A percentile compares a stretch with the other conserved stretches of the same genome.
phyloP scores from a whole-genome alignment of 345 rosid genomes.

The Eucalyptus marginata region DNA sequence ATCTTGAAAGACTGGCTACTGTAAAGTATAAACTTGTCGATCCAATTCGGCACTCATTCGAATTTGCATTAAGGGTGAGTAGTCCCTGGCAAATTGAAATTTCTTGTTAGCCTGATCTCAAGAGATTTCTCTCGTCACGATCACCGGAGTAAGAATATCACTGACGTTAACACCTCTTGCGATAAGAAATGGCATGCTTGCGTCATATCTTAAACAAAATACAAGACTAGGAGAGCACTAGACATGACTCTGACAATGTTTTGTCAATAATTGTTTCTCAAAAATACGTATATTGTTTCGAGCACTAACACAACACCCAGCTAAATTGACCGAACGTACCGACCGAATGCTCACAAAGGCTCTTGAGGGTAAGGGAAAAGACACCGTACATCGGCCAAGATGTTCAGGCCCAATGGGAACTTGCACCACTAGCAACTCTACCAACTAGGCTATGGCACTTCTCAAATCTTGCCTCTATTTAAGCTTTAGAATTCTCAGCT shows the following conservation, averaged over 20 bases:
- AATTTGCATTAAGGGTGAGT: neutral
- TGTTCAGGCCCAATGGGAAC: neutral
- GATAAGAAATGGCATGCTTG: neutral
- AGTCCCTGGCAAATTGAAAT: neutral
- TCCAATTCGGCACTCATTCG: neutral
- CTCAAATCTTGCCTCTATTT: neutral
- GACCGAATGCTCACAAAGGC: neutral
- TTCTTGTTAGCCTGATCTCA: neutral
- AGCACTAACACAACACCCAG: neutral
- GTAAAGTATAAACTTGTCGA: neutral
- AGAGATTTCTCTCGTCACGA: neutral
- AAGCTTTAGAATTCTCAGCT: neutral
- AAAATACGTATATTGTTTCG: neutral
- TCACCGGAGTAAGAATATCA: neutral
- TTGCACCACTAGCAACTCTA: conserved; percentile 8
- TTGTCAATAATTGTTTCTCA: neutral
- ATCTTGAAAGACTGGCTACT: neutral
- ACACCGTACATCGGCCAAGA: neutral
- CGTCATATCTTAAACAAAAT: neutral
- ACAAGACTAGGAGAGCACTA: neutral
- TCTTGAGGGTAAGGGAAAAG: neutral
- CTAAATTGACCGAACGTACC: neutral
- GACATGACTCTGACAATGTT: neutral
- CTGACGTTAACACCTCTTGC: neutral
- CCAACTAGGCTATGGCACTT: neutral